Base-by-base conservation (phyloP, 2,329 filamentous ascomycete genomes). In the Fusarium setosum region DNA sequence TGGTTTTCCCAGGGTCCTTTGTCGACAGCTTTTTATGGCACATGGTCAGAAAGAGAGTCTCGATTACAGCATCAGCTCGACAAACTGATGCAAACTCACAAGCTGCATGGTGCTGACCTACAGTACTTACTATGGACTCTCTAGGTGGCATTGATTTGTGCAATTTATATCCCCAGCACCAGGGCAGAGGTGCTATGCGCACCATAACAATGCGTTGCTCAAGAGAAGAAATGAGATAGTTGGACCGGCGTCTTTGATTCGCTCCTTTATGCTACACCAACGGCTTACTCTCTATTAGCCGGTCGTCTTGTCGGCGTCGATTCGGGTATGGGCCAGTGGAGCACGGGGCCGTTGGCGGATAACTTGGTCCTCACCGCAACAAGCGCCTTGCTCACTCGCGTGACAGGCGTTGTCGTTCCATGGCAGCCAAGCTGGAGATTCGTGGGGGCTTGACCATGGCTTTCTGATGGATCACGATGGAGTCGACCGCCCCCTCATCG, bases 331-430 rank as follows among this genome's bases (percentile, higher is more conserved):
- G n/a, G 51, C 32, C 24, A 54, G 55, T 61, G 64, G 60, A 26
- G 50, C 54, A 35, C 59, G 44, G 44, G 49, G 34, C 47, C 56
- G 40, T 53, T 63, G 63, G 55, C 50, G 54, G 40, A 60, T 55
- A 18, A 45, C 24, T 18, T 29, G 8, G 15, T 59, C 47, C 63
- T 67, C 63, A 67, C 64, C 64, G 48, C 60, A 67, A 65, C 20
- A 56, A 61, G 63, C 44, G 61, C 52, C 51, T 57, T 51, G 45
- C 47, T 49, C 47, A 64, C 60, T 67, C 55, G 47, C 51, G 48
- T 67, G 60, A 61, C 61, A 31, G 55, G 23, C 34, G 47, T 40
- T 42, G 40, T 42, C 49, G 26, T 53, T 44, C 47, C 20, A 21
- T 45, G 49, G 35, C 24, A 17, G 49, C 37, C 32, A 65, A 44